phyloP scores from a whole-genome alignment of 208 protist genomes.

The Leishmania martiniquensis region DNA sequence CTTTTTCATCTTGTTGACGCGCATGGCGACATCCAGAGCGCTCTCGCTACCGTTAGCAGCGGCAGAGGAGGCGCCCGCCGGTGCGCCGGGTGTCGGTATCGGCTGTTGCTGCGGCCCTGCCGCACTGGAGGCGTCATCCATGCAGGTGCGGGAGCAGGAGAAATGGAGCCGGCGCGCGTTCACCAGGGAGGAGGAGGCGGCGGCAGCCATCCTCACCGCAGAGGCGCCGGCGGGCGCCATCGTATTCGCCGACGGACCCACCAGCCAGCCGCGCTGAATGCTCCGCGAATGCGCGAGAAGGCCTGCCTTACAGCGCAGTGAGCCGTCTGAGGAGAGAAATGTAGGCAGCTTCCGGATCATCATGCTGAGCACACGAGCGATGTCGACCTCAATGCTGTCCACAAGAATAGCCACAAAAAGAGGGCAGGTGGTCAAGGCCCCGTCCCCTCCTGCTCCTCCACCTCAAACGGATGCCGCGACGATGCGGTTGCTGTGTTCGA shows the following conservation, averaged over 20 bases:
- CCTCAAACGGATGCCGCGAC: background rate
- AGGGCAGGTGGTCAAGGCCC: background rate
- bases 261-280: background rate
- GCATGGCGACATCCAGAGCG: constrained; percentile 88
- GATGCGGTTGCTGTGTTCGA: background rate
- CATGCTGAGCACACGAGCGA: background rate
- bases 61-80: constrained; percentile 5
- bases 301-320: background rate
- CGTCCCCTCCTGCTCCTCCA: no score
- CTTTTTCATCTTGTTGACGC: constrained; percentile 87
- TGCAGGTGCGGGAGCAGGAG: background rate
- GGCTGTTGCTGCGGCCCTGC: constrained; percentile 7
- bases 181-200: background rate
- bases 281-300: background rate
- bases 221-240: background rate
- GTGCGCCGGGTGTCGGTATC: constrained; percentile 1
- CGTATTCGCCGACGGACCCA: background rate
- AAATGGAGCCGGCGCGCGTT: constrained; percentile 15
- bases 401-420: background rate
- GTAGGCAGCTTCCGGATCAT: constrained; percentile 1
- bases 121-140: constrained; percentile 6
- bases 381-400: background rate
- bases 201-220: background rate
- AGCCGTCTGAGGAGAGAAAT: background rate
- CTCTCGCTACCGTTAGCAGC: constrained; percentile 34